Percentiles rank a stretch among this genome's conserved stretches.
Evolutionary conservation across 257 asterid genomes (phyloP).

Genomic region (Jasminum sambac): DNA sequence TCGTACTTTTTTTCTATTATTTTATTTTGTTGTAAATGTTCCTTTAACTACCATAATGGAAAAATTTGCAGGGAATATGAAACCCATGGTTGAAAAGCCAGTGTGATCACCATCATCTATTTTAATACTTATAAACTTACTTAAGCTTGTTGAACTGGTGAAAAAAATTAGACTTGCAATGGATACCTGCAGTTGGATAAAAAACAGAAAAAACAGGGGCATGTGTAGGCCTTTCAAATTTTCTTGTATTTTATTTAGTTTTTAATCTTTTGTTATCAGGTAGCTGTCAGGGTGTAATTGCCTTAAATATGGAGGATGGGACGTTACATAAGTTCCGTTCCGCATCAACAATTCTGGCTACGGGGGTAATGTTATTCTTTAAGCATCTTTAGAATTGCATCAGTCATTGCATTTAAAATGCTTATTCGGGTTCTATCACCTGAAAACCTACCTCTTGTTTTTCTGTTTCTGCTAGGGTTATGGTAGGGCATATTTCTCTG

Average conservation of each 20-base stretch:
- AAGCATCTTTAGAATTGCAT: slow-evolving; percentile 10
- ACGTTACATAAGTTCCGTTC: slow-evolving; percentile 92
- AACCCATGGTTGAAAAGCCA: not conserved
- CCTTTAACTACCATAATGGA: not conserved
- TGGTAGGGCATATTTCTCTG: slow-evolving; percentile 94
- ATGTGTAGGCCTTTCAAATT: too few species aligned
- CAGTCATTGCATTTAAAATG: slow-evolving; percentile 8
- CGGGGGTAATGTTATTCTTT: slow-evolving; percentile 63
- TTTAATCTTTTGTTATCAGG: slow-evolving; percentile 32
- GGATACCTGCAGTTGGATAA: not conserved
- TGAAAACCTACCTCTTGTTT: slow-evolving; percentile 10
- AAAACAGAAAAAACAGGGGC: not conserved
- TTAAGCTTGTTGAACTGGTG: not conserved
- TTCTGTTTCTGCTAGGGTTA: slow-evolving; percentile 62
- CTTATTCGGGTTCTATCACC: slow-evolving; percentile 10
- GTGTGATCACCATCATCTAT: not conserved
- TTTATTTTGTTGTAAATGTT: not conserved
- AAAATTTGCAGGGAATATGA: not conserved
- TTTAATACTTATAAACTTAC: not conserved
- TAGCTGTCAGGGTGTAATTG: slow-evolving; percentile 80
- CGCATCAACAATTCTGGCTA: slow-evolving; percentile 87
- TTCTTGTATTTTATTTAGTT: not conserved
- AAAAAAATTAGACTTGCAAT: not conserved
- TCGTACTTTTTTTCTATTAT: not conserved
- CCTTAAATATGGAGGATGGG: slow-evolving; percentile 95